A percentile compares a stretch with the other conserved stretches of the same genome.
These are phyloP conservation scores for Tephrocybe sp. DNA, from an alignment of 768 basidiomycete species.

Conservation along the genomic window DNA sequence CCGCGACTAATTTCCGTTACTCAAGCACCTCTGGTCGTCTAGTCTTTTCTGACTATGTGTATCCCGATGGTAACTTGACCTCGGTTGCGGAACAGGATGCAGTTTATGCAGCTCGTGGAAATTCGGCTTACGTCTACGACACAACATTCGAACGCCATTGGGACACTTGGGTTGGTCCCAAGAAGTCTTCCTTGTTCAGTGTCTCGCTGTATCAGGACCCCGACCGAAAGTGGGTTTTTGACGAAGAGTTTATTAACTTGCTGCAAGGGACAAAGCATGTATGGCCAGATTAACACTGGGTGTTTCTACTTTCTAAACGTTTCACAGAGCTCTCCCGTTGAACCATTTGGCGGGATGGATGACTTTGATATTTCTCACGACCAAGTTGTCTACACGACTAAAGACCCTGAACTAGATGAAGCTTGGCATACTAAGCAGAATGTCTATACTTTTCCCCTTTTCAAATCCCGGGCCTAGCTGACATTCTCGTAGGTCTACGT, in stretches of 20 bases:
- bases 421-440: constrained; percentile 92
- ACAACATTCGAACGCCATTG: constrained; percentile 70
- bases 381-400: constrained; percentile 80
- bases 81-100: constrained; percentile 69
- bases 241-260: constrained; percentile 51
- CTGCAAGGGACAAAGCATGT: constrained; percentile 72
- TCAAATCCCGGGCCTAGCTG: background rate
- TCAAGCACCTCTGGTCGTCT: constrained; percentile 53
- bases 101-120: constrained; percentile 69
- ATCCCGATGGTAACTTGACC: constrained; percentile 69
- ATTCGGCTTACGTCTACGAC: constrained; percentile 71
- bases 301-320: too few species aligned
- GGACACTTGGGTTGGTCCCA: constrained; percentile 74
- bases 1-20: constrained; percentile 70
- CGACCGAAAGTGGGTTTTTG: constrained; percentile 53
- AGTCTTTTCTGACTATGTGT: constrained; percentile 85
- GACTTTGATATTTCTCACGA: constrained; percentile 73
- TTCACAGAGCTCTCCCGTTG: constrained; percentile 65
- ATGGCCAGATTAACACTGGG: constrained; percentile 21
- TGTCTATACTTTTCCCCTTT: constrained; percentile 33
- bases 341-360: constrained; percentile 83
- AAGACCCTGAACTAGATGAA: constrained; percentile 72
- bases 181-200: constrained; percentile 69
- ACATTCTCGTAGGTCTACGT: constrained; percentile 56
- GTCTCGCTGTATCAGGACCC: constrained; percentile 50